Base-by-base conservation (phyloP, 495 filamentous ascomycete species). In the Trichoderma virens region DNA sequence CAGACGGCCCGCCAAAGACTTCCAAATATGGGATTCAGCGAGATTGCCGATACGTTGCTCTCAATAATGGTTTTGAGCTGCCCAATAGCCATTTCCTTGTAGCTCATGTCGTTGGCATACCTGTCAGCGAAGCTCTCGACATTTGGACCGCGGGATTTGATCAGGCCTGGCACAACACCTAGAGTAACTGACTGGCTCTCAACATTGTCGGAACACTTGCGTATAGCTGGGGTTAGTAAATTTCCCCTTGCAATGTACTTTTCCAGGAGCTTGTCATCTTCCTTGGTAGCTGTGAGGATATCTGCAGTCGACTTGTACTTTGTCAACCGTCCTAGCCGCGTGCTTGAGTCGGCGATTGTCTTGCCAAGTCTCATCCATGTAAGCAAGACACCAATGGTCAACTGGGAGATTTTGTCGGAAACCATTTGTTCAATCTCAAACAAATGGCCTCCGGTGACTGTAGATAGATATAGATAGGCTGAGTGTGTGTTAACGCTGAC, bases 21-120 rank as follows among this genome's bases (percentile, higher is more conserved):
- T 31, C 79, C 77, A 61, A 82, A 82, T 0, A 80, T 75, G 16
- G 79, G 78, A 56, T 82, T 82, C 35, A 79, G 66, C 4, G 79
- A 66, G 2, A 82, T 76, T 3, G 76, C 69, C 1, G 65, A 45
- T 20, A 82, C 69, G 60, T 80, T 72, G 3, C 71, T 64, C 2
- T 73, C 59, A 47, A 82, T 79, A 60, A 80, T 76, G 27, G 69
- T 69, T 28, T 61, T 65, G 6, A 82, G 65, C 27, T 78, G 71
- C 18, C 67, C 59, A 5, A 73, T 62, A 0, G 73, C 78, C 18
- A 74, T 38, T 0, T 62, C 62, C n/a, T 69, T 71, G 67, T 80
- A 82, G 16, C 30, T 20, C 0, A 64, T 30, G 60, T 82, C 78
- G 3, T 35, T 54, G 7, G 23, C 62, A 66, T 79, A 82, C 11